These are phyloP conservation scores for Lodderomyces oxycetoniae DNA, from an alignment of 1,139 yeast genomes.

Conservation along the genomic window DNA sequence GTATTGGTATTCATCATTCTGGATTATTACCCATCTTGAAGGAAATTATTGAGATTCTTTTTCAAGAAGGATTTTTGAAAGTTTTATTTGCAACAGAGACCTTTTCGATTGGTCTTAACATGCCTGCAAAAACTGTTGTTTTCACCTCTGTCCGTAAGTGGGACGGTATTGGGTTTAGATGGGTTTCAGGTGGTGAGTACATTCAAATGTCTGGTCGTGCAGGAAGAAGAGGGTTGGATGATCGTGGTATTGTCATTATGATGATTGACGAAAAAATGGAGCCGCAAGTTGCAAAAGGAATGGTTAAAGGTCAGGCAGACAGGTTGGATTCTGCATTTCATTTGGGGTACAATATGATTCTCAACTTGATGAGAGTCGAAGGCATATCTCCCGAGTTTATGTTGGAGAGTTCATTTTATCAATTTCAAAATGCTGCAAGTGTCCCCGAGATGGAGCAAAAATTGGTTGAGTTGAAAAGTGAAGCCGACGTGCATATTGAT, in stretches of 20 bases:
- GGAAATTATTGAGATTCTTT: constrained; percentile 92
- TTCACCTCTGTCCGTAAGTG: constrained; percentile 96
- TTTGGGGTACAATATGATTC: constrained; percentile 93
- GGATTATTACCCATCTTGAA: constrained; percentile 93
- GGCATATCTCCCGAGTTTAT: constrained; percentile 97
- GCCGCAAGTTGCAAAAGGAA: constrained; percentile 97
- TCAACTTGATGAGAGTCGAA: constrained; percentile 92
- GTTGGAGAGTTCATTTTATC: constrained; percentile 91
- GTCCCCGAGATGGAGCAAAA: constrained; percentile 79
- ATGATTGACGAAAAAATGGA: constrained; percentile 99
- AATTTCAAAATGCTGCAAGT: constrained; percentile 87
- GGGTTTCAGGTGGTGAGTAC: constrained; percentile 99
- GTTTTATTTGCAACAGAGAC: constrained; percentile 97
- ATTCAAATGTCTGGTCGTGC: constrained; percentile 99
- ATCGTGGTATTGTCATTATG: constrained; percentile 97
- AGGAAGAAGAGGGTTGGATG: constrained; percentile 99
- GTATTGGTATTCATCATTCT: constrained; percentile 98
- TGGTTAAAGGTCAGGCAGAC: constrained; percentile 99
- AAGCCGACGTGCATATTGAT: constrained; percentile 55
- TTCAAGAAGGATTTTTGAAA: constrained; percentile 93
- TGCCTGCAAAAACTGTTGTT: constrained; percentile 98
- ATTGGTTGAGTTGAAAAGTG: constrained; percentile 47
- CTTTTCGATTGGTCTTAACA: constrained; percentile 93
- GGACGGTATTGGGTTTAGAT: constrained; percentile 96
- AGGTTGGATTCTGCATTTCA: constrained; percentile 95